phyloP scores from a whole-genome alignment of 371 early-diverging fungal species.

The Mortierella sp. region DNA sequence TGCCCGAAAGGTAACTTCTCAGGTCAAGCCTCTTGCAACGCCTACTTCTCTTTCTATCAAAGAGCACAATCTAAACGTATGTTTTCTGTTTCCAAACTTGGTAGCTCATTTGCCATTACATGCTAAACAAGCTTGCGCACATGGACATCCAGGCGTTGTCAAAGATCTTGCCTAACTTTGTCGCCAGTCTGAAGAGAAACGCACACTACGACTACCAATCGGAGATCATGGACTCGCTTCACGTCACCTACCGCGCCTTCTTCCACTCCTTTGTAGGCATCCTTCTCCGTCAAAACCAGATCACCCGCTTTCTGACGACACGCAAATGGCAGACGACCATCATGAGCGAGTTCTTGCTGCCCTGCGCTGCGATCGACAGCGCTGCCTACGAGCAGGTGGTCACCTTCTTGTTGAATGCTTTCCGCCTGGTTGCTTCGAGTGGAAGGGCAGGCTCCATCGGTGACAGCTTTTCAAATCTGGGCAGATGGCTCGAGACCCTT shows the following conservation, averaged over 20 bases:
- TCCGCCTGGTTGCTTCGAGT: conserved; percentile 44
- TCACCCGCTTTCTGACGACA: conserved; percentile 60
- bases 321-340: conserved; percentile 60
- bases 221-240: conserved; percentile 42
- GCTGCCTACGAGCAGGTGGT: conserved; percentile 62
- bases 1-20: conserved; percentile 62
- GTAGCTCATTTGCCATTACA: conserved; percentile 63
- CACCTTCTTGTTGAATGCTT: conserved; percentile 57
- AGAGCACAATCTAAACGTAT: not conserved
- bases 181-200: conserved; percentile 58
- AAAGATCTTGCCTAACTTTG: conserved; percentile 60
- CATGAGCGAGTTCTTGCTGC: conserved; percentile 64
- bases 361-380: conserved; percentile 59
- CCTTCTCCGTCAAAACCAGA: conserved; percentile 58
- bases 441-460: conserved; percentile 48
- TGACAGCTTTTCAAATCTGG: conserved; percentile 35
- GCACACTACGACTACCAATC: conserved; percentile 50
- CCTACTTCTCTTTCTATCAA: too few species aligned
- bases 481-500: conserved; percentile 47
- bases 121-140: conserved; percentile 60
- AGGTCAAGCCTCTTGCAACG: not conserved
- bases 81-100: not conserved
- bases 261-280: conserved; percentile 63
- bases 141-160: conserved; percentile 61
- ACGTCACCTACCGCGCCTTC: conserved; percentile 66